Base-by-base conservation (phyloP, 2,329 filamentous ascomycete genomes). In the Pseudocercospora macadamiae region DNA sequence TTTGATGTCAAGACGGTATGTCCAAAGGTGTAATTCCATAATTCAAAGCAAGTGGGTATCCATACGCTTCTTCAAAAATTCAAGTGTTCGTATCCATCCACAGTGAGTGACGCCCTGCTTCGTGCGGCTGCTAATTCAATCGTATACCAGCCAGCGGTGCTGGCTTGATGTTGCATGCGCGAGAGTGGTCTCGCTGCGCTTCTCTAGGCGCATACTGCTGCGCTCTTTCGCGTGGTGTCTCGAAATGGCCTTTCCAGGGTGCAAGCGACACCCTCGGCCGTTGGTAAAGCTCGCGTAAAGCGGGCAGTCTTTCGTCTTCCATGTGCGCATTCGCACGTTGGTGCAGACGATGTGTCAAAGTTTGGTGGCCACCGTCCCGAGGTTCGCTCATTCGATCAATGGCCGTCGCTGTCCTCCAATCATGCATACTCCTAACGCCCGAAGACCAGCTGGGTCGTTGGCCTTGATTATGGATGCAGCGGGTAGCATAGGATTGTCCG, bases 401-500 rank as follows among this genome's bases (percentile, higher is more conserved):
- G 84, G 83, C 68, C 87, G 88, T 68, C 86, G 81, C 49, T 81
- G 78, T 18, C 83, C 83, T 5, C 84, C 85, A 6, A 89, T 84
- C 64, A 87, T 82, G 2, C 84, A 82, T 61, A 88, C 82, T 3
- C 86, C 86, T 16, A 89, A 71, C 54, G 82, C 79, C 49, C 81
- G 77, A 53, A 88, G 76, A 28, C 85, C 85, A 51, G 83, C 80
- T 30, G 80, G 86, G 71, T 97, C 93, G 61, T 84, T 88, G 4
- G 91, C 87, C 51, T 89, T 82, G 58, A 97, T 85, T 63, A 99
- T 95, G 6, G 85, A 87, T 62, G 88, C 87, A 1, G 93, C 88
- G 0, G 95, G 93, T n/a, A 97, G 77, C 88, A 96, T 93, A 0
- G 93, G 95, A 68, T 95, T 95, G 62, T 96, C 91, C 0, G 89